Conservation (phyloP, 83 land plant genomes). For the Picea mariana region DNA sequence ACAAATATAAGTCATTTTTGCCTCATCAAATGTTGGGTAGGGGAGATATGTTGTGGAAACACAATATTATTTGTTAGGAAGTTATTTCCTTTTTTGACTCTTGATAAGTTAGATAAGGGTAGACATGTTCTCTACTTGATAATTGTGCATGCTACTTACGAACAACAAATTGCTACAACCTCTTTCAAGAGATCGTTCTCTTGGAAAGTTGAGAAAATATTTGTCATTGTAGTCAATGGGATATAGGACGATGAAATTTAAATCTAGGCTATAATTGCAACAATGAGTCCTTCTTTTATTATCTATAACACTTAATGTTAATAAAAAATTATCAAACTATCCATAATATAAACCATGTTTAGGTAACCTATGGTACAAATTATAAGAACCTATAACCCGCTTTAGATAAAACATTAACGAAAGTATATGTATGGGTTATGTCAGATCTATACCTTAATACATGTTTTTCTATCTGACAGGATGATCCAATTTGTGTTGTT, state of each 20-base stretch:
- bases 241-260: not conserved
- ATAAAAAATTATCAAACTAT: not conserved
- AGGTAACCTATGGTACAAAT: not conserved
- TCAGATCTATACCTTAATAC: not conserved
- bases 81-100: too few species aligned
- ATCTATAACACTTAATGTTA: not conserved
- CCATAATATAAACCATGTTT: not conserved
- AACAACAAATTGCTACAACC: too few species aligned
- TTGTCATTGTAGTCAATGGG: not conserved
- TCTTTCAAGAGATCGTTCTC: not conserved
- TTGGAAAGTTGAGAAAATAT: not conserved
- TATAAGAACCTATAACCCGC: not conserved
- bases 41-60: too few species aligned
- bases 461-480: constrained; percentile 21
- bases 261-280: not conserved
- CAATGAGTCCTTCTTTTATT: not conserved
- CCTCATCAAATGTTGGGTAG: too few species aligned
- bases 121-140: too few species aligned
- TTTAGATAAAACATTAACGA: not conserved
- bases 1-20: too few species aligned
- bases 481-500: constrained; percentile 76
- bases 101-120: too few species aligned
- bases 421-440: not conserved
- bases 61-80: too few species aligned
- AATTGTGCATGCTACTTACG: too few species aligned